A percentile compares a stretch with the other conserved stretches of the same genome.
These are phyloP conservation scores for Flammula alnicola DNA, from an alignment of 1,284 basidiomycete species.

Conservation along the genomic window DNA sequence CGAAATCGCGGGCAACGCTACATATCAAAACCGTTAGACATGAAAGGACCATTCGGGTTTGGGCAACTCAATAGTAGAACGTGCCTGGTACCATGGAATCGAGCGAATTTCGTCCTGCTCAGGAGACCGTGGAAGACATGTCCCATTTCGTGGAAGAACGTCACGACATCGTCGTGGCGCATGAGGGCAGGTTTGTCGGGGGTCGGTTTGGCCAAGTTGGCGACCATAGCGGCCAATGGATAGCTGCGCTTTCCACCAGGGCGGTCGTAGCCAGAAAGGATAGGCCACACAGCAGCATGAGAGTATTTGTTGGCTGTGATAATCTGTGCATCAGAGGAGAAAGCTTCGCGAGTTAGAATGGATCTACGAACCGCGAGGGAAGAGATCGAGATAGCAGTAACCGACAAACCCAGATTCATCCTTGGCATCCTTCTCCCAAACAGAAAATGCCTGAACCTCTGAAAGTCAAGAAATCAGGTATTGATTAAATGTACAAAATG, in stretches of 20 bases:
- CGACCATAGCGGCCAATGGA: constrained; percentile 82
- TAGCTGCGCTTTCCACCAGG: constrained; percentile 66
- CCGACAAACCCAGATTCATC: constrained; percentile 75
- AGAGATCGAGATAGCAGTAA: constrained; percentile 86
- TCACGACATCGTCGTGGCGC: constrained; percentile 81
- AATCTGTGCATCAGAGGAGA: neutral
- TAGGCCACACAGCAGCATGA: constrained; percentile 85
- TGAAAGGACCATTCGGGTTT: neutral
- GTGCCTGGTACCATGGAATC: constrained; percentile 80
- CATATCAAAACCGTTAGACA: neutral
- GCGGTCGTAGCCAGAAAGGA: constrained; percentile 64
- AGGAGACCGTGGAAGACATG: constrained; percentile 87
- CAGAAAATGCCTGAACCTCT: constrained; percentile 82
- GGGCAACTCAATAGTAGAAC: constrained; percentile 11
- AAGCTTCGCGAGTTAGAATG: neutral
- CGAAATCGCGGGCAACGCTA: constrained; percentile 81
- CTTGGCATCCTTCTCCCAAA: constrained; percentile 79
- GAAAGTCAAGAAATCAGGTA: neutral
- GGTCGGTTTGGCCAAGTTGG: constrained; percentile 84
- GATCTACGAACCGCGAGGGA: constrained; percentile 68
- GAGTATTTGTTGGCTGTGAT: constrained; percentile 73
- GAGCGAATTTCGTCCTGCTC: constrained; percentile 70
- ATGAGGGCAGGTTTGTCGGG: constrained; percentile 81
- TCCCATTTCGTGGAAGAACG: constrained; percentile 86
- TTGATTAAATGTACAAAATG: neutral